Evolutionary conservation across 495 filamentous ascomycete species (phyloP).

Genomic region (Penicillium antarcticum): DNA sequence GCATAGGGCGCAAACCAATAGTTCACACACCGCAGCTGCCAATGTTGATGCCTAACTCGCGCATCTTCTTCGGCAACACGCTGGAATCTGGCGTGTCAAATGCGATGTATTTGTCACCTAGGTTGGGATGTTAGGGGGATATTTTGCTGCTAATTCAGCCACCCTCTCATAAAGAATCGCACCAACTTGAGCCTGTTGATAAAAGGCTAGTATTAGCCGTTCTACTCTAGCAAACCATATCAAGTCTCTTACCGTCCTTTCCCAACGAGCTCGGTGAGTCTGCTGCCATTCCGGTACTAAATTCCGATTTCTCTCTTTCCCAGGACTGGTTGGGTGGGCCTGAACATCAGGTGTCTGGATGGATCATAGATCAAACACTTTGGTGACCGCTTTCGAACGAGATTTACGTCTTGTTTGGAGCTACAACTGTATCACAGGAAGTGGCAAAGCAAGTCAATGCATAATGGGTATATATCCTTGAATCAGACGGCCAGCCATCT

Average conservation of each 20-base stretch:
- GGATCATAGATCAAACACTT: background rate
- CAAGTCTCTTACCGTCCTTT: too few relatives aligned
- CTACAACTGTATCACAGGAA: too few relatives aligned
- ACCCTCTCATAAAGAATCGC: too few relatives aligned
- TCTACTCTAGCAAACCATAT: too few relatives aligned
- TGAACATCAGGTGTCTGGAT: background rate
- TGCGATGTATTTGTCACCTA: slow-evolving; percentile 86
- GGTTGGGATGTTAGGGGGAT: too few relatives aligned
- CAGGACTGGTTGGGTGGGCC: background rate
- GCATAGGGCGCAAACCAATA: slow-evolving; percentile 77
- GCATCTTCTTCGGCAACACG: slow-evolving; percentile 66
- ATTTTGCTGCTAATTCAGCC: too few relatives aligned
- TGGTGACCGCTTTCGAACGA: background rate
- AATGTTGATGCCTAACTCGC: slow-evolving; percentile 68
- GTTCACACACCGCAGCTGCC: slow-evolving; percentile 71
- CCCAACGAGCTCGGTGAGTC: slow-evolving; percentile 15
- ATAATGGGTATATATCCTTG: too few relatives aligned
- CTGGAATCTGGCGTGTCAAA: slow-evolving; percentile 75
- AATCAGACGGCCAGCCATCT: too few relatives aligned
- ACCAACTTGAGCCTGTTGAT: too few relatives aligned
- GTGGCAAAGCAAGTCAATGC: too few relatives aligned
- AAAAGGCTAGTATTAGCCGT: too few relatives aligned
- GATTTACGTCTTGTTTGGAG: too few relatives aligned
- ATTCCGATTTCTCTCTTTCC: background rate
- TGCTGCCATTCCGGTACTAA: slow-evolving; percentile 9